Percentiles rank a stretch among this genome's conserved stretches.
Conservation (phyloP, 306 rosid species). For the Rubus parviflorus region DNA sequence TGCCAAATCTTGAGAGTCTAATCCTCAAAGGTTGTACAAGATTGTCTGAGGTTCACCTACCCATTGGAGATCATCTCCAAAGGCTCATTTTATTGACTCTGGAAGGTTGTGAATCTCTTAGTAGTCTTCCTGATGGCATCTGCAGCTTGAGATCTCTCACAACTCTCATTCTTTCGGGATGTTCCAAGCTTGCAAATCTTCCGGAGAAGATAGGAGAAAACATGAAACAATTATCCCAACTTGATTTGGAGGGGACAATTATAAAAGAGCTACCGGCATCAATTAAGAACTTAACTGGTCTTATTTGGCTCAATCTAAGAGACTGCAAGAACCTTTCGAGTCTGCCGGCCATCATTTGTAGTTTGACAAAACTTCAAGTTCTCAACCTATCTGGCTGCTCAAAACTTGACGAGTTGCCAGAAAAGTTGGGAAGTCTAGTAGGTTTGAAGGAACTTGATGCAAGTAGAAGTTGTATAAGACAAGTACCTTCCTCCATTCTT, state of each 20-base stretch:
- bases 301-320: constrained; percentile 9
- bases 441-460: constrained; percentile 21
- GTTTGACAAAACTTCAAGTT: constrained; percentile 9
- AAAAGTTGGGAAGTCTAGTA: constrained; percentile 21
- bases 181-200: background rate
- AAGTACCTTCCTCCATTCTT: constrained; percentile 18
- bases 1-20: background rate
- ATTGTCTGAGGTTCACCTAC: background rate
- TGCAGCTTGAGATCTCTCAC: background rate
- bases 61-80: too few relatives aligned
- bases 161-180: constrained; percentile 2
- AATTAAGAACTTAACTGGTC: constrained; percentile 15
- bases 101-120: background rate
- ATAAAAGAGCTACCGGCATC: constrained; percentile 14
- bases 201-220: background rate
- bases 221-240: constrained; percentile 13
- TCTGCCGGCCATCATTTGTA: constrained; percentile 13
- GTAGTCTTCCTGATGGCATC: background rate
- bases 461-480: constrained; percentile 4
- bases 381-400: constrained; percentile 21
- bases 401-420: constrained; percentile 2
- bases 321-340: constrained; percentile 4
- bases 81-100: too few relatives aligned
- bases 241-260: constrained; percentile 20
- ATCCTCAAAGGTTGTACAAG: background rate